phyloP scores from a whole-genome alignment of 495 filamentous ascomycete species.

The Copromyces sp. region DNA sequence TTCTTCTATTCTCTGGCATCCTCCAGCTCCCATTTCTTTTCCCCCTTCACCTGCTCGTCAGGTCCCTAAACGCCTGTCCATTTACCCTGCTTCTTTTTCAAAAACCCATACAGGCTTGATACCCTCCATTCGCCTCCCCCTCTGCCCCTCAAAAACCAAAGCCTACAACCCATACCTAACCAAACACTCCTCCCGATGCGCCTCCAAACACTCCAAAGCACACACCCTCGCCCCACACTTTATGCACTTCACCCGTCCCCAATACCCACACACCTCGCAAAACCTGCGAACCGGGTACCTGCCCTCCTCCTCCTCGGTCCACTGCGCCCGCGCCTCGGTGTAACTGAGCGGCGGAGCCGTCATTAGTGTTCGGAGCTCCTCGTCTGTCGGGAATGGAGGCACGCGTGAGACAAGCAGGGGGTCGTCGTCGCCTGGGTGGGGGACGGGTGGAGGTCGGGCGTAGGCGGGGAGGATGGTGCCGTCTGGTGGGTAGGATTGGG shows the following conservation, averaged over 20 bases:
- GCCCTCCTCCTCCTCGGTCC: constrained; percentile 23
- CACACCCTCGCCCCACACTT: constrained; percentile 75
- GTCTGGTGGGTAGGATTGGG: constrained; percentile 20
- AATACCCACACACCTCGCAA: constrained; percentile 87
- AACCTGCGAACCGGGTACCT: constrained; percentile 56
- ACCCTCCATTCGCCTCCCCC: not conserved
- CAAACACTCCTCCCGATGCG: constrained; percentile 63
- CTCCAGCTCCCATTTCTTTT: not conserved
- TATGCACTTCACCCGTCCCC: constrained; percentile 76
- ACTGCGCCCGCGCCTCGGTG: constrained; percentile 57
- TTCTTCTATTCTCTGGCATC: not conserved
- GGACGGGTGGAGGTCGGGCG: constrained; percentile 17
- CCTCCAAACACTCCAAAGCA: constrained; percentile 68
- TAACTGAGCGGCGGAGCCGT: constrained; percentile 69
- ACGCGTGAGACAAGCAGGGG: constrained; percentile 52
- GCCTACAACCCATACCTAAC: constrained; percentile 56
- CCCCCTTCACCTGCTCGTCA: not conserved
- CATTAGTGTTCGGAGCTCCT: constrained; percentile 57
- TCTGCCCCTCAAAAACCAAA: not conserved
- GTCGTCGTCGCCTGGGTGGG: constrained; percentile 46
- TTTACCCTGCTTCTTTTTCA: not conserved
- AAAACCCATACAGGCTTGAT: too few relatives aligned
- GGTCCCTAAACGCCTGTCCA: not conserved
- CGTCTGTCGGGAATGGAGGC: constrained; percentile 53
- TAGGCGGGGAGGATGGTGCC: constrained; percentile 24